A percentile compares a stretch with the other conserved stretches of the same genome.
These are phyloP conservation scores for Mycena alexandri DNA, from an alignment of 768 basidiomycete species.

Conservation along the genomic window DNA sequence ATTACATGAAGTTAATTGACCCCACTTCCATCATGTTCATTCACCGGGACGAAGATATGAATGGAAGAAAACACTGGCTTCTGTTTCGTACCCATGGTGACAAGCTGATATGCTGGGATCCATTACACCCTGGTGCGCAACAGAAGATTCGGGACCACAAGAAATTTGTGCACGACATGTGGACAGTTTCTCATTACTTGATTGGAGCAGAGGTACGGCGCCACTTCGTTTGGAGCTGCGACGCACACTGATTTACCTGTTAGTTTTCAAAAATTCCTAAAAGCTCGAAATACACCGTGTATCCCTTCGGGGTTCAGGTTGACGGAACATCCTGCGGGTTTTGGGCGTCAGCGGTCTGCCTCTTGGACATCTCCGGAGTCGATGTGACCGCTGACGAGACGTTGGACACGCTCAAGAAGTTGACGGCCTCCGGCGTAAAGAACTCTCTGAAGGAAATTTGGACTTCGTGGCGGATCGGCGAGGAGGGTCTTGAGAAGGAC, in stretches of 20 bases:
- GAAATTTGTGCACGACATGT: neutral
- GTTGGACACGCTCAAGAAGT: neutral
- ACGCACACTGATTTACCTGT: no score
- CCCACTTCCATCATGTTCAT: neutral
- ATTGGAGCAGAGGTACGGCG: neutral
- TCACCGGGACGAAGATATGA: constrained; percentile 4
- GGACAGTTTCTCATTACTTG: neutral
- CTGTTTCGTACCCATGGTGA: neutral
- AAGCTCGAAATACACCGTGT: neutral
- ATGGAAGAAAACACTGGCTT: constrained; percentile 15
- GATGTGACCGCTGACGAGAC: neutral
- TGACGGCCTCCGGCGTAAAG: neutral
- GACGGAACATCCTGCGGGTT: constrained; percentile 7
- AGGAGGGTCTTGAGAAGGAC: constrained; percentile 7
- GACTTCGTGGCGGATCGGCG: constrained; percentile 15
- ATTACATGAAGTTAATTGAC: neutral
- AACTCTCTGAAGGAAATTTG: constrained; percentile 7
- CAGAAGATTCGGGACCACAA: neutral
- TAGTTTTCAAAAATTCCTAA: neutral
- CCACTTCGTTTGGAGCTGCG: neutral
- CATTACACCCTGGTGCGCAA: neutral
- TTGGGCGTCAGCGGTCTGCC: neutral
- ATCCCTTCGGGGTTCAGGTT: neutral
- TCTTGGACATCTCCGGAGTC: constrained; percentile 4
- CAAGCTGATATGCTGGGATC: neutral